Conservation (phyloP, 225 moss, liverwort and hornwort genomes). For the Climacium dendroides region DNA sequence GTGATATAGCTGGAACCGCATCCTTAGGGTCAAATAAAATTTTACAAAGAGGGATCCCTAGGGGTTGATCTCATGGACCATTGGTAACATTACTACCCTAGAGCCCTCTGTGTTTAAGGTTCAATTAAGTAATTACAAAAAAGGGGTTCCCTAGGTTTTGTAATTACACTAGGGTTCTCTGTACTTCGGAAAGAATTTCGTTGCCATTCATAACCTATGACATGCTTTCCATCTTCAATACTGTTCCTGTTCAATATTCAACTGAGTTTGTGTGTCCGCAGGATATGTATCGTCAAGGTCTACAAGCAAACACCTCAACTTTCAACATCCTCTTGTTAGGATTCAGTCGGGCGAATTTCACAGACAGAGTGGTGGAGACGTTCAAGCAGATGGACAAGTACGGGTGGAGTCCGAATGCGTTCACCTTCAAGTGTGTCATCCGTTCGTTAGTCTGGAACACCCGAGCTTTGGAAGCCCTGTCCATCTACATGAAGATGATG, state of each 20-base stretch:
- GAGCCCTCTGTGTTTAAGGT: too few species aligned
- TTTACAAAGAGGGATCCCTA: not conserved
- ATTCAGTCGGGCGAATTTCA: slow-evolving; percentile 13
- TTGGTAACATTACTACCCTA: not conserved
- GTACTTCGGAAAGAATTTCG: not conserved
- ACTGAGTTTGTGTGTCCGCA: not conserved
- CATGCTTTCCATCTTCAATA: not conserved
- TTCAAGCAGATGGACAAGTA: slow-evolving; percentile 16
- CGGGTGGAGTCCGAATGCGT: slow-evolving; percentile 38
- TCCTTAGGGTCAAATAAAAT: not conserved
- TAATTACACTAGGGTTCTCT: not conserved
- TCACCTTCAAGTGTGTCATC: slow-evolving; percentile 34
- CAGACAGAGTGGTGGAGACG: slow-evolving; percentile 7
- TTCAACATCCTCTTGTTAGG: slow-evolving; percentile 37
- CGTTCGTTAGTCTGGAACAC: slow-evolving; percentile 26
- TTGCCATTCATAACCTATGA: not conserved
- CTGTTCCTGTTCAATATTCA: not conserved
- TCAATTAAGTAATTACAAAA: not conserved
- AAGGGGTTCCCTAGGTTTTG: not conserved
- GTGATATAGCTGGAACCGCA: not conserved
- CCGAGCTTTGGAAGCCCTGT: slow-evolving; percentile 12
- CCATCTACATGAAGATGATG: slow-evolving; percentile 19
- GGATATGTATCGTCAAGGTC: slow-evolving; percentile 30
- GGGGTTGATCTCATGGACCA: not conserved
- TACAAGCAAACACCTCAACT: slow-evolving; percentile 32